Conservation (phyloP, 768 basidiomycete genomes). For the Xerocomus spinulosus region DNA sequence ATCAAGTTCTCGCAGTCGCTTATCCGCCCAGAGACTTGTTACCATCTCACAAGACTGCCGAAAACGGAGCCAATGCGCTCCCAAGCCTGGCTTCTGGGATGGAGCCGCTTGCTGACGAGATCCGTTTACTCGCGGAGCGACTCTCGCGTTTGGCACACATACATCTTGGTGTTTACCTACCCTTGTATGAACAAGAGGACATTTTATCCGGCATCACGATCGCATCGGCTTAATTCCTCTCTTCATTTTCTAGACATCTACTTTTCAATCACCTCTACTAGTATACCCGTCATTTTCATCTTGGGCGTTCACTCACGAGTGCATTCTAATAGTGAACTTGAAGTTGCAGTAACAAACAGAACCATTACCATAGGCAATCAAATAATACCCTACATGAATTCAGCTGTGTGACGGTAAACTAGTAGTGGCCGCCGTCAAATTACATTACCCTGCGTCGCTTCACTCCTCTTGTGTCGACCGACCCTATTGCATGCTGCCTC, state of each 20-base stretch:
- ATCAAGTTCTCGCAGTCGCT: slow-evolving; percentile 49
- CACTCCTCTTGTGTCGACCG: slow-evolving; percentile 4
- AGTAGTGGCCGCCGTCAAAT: not conserved
- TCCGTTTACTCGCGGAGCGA: slow-evolving; percentile 59
- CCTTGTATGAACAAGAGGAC: slow-evolving; percentile 69
- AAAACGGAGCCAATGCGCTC: slow-evolving; percentile 12
- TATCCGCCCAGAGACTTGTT: slow-evolving; percentile 44
- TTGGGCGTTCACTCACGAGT: slow-evolving; percentile 21
- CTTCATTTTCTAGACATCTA: slow-evolving; percentile 22
- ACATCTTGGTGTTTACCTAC: slow-evolving; percentile 71
- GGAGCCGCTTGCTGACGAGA: slow-evolving; percentile 68
- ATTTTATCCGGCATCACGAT: slow-evolving; percentile 22
- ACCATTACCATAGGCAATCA: slow-evolving; percentile 25
- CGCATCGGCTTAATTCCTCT: slow-evolving; percentile 14
- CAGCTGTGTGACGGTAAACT: not conserved
- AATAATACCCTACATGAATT: slow-evolving; percentile 22
- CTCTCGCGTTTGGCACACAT: slow-evolving; percentile 68
- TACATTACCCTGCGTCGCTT: slow-evolving; percentile 26
- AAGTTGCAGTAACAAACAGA: slow-evolving; percentile 26
- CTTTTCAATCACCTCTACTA: slow-evolving; percentile 12
- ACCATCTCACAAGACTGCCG: slow-evolving; percentile 27
- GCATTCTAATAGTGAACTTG: slow-evolving; percentile 25
- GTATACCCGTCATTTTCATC: slow-evolving; percentile 30
- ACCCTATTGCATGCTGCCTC: slow-evolving; percentile 13
- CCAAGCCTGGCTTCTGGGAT: slow-evolving; percentile 49